These are phyloP conservation scores for Rhodomyrtus psidioides DNA, from an alignment of 441 rosid species.

Conservation along the genomic window DNA sequence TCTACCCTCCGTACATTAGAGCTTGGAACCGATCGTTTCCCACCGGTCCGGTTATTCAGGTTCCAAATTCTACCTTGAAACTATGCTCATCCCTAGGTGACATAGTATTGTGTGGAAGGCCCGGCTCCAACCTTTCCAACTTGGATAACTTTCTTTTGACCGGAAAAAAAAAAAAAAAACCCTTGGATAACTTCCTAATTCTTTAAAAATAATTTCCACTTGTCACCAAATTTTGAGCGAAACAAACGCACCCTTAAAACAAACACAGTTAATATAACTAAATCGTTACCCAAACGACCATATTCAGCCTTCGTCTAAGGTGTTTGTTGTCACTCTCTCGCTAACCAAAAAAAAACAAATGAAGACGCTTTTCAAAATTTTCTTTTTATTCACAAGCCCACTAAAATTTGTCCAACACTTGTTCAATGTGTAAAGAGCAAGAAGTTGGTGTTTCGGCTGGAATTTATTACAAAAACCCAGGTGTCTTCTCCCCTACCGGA, in stretches of 20 bases:
- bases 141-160: background rate
- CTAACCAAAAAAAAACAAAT: background rate
- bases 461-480: background rate
- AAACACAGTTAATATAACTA: background rate
- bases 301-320: background rate
- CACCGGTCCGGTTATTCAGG: too few relatives aligned
- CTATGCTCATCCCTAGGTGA: background rate
- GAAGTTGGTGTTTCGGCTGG: background rate
- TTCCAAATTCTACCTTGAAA: too few relatives aligned
- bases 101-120: background rate
- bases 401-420: background rate
- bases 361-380: background rate
- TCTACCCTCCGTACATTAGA: too few relatives aligned
- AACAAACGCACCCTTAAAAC: background rate
- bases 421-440: background rate
- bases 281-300: background rate
- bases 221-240: too few relatives aligned
- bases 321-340: background rate
- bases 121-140: background rate
- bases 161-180: too few relatives aligned
- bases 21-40: too few relatives aligned
- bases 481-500: background rate
- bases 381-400: background rate
- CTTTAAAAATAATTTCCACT: too few relatives aligned
- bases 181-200: background rate